Percentiles rank a stretch among this genome's conserved stretches.
Conservation (phyloP, 2,329 filamentous ascomycete species). For the Zymoseptoria crescenta region DNA sequence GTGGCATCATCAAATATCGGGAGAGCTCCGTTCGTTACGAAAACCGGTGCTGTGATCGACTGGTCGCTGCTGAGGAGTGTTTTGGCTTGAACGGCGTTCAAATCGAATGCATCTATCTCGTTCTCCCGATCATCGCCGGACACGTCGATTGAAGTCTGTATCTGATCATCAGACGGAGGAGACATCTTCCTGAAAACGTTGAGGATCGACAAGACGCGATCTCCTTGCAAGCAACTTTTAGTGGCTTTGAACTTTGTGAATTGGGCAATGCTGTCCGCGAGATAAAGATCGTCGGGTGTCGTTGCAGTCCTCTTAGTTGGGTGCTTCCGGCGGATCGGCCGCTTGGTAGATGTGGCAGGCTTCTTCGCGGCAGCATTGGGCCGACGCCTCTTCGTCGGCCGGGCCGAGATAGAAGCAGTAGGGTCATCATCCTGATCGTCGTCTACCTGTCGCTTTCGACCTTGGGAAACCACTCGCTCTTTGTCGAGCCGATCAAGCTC, state of each 20-base stretch:
- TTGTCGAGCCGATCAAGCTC: too few relatives aligned
- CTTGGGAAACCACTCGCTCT: too few relatives aligned
- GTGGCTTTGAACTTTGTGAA: not conserved
- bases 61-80: constrained; percentile 3
- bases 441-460: too few relatives aligned
- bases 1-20: not conserved
- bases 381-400: too few relatives aligned
- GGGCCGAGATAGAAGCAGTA: too few relatives aligned
- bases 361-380: not conserved
- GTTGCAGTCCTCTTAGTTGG: not conserved
- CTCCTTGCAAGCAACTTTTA: not conserved
- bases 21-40: constrained; percentile 7
- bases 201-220: not conserved
- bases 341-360: not conserved
- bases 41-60: constrained; percentile 5
- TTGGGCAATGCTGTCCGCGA: not conserved
- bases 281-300: not conserved
- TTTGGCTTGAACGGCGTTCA: constrained; percentile 2
- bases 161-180: not conserved
- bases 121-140: not conserved
- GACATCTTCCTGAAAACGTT: constrained; percentile 1
- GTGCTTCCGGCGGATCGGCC: not conserved
- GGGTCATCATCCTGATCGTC: too few relatives aligned
- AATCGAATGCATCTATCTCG: constrained; percentile 1
- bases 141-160: not conserved